Conservation (phyloP, 306 rosid species). For the Arachis hypogaea region DNA sequence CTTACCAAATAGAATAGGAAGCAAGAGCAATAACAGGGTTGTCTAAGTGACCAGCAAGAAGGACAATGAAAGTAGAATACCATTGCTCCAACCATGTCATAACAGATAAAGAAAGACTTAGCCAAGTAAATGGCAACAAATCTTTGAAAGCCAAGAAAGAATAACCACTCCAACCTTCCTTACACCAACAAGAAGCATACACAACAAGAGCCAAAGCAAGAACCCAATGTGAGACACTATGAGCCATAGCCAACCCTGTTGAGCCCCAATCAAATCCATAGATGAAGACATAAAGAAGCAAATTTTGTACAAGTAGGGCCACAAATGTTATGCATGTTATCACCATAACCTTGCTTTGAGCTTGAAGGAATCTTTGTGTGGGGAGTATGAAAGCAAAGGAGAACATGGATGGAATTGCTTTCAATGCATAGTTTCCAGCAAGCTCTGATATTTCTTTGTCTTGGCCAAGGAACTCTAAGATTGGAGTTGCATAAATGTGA, state of each 20-base stretch:
- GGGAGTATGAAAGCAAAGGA: conserved; percentile 63
- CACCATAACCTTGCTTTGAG: conserved; percentile 72
- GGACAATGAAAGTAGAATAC: conserved; percentile 41
- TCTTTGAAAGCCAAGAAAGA: conserved; percentile 71
- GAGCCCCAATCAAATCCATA: conserved; percentile 50
- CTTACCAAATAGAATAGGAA: conserved; percentile 64
- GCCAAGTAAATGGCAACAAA: conserved; percentile 62
- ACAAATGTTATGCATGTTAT: conserved; percentile 55
- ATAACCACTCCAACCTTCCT: conserved; percentile 73
- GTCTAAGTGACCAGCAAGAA: conserved; percentile 51
- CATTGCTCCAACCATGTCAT: conserved; percentile 64
- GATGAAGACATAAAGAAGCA: conserved; percentile 56
- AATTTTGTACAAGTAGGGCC: conserved; percentile 47
- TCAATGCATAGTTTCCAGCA: conserved; percentile 57
- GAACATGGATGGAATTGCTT: conserved; percentile 61
- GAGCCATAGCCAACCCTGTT: conserved; percentile 66
- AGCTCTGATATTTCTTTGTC: conserved; percentile 59
- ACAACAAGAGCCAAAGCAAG: conserved; percentile 47
- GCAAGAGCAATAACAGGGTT: conserved; percentile 56
- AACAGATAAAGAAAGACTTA: conserved; percentile 50
- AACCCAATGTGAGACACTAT: conserved; percentile 53
- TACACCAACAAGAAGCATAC: conserved; percentile 66
- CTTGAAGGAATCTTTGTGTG: conserved; percentile 58
- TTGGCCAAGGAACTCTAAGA: conserved; percentile 68
- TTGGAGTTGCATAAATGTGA: conserved; percentile 54